These are phyloP conservation scores for Iris macrosiphon DNA, from an alignment of 106 monocot genomes.

Conservation along the genomic window DNA sequence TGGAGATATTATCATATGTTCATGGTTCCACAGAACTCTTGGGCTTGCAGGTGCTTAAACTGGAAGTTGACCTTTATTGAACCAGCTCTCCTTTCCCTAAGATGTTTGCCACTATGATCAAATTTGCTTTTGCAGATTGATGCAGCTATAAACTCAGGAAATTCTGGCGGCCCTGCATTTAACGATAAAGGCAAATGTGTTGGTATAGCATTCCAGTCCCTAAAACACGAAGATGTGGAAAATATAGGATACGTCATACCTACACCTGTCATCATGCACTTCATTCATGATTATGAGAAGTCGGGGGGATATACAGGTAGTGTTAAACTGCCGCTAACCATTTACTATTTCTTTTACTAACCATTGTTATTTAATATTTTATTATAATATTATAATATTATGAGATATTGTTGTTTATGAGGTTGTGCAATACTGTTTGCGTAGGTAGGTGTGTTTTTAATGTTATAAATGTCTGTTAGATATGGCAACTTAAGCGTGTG, in stretches of 20 bases:
- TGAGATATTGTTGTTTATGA: too few relatives aligned
- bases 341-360: too few relatives aligned
- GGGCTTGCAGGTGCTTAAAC: constrained; percentile 69
- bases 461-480: too few relatives aligned
- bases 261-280: constrained; percentile 91
- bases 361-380: too few relatives aligned
- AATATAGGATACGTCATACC: constrained; percentile 99
- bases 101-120: neutral
- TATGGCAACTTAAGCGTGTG: too few relatives aligned
- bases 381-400: too few relatives aligned
- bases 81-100: neutral
- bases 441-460: too few relatives aligned
- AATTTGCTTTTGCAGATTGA: constrained; percentile 57
- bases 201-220: constrained; percentile 98
- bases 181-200: constrained; percentile 98
- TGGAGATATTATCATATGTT: constrained; percentile 97
- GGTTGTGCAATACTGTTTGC: too few relatives aligned
- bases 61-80: neutral
- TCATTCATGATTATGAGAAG: constrained; percentile 96
- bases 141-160: constrained; percentile 99
- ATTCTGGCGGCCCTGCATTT: constrained; percentile 99
- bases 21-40: constrained; percentile 99
- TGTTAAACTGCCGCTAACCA: neutral
- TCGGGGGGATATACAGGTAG: constrained; percentile 91
- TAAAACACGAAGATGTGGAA: constrained; percentile 96